Base-by-base conservation (phyloP, 164 flowering plant genomes). In the Umbilicus rupestris region DNA sequence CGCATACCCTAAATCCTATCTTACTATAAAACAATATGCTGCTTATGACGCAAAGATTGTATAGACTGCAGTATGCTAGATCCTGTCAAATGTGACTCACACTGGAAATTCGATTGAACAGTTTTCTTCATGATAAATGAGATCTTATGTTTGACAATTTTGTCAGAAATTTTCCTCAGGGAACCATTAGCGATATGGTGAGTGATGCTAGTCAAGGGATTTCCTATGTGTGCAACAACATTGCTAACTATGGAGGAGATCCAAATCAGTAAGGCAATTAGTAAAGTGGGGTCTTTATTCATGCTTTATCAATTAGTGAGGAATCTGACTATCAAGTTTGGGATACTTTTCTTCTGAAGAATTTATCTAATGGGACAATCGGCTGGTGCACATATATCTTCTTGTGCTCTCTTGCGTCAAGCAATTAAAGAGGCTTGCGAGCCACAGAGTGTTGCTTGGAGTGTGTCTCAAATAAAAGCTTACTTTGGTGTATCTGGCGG, bases 401-500 rank as follows among this genome's bases (percentile, higher is more conserved):
- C 95, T 63, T 94, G 98, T 81, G 83, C 84, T 74, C 89, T 91
- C 30, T n/a, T 94, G 70, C 81, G 88, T 63, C 92, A 89, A 77
- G 91, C 98, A 72, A 77, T 82, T 64, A 84, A 83, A 79, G 98
- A 91, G 78, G 71, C 81, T 63, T 71, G 70, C 17, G 80, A 78
- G 73, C 82, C 73, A 35, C 87, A 84, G 44, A 70, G 62, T 17
- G 70, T 74, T 65, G 74, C 84, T 52, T 89, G 97, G 95, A 89
- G 92, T 67, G 84, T 85, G 62, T 84, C 97, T 49, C 96, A 90
- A 67, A 76, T 94, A 58, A 91, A 87, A 70, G 86, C 92, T 66
- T 94, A 87, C 78, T 89, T 94, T 79, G 99, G 99, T 68, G 77
- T 94, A 72, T 94, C 99, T 74, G 97, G 97, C 80, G 97, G 97